A percentile compares a stretch with the other conserved stretches of the same genome.
These are phyloP conservation scores for Suhomyces ambrosiae DNA, from an alignment of 1,139 yeast genomes.

Conservation along the genomic window DNA sequence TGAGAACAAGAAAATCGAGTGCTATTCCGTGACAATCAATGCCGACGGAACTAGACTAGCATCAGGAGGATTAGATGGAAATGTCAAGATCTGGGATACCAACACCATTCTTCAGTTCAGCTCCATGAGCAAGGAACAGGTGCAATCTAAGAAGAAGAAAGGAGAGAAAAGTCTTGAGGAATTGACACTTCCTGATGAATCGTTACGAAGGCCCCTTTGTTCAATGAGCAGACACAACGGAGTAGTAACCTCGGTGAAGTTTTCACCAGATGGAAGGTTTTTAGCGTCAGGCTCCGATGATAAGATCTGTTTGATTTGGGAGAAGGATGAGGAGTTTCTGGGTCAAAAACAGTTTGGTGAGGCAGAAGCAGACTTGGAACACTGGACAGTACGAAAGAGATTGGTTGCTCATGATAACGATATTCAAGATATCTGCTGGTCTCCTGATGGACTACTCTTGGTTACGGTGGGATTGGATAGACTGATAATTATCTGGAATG, in stretches of 20 bases:
- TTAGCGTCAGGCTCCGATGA: constrained; percentile 96
- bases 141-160: constrained; percentile 12
- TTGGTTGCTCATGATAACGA: constrained; percentile 96
- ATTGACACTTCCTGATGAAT: constrained; percentile 34
- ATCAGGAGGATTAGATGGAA: constrained; percentile 95
- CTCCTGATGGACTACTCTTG: constrained; percentile 86
- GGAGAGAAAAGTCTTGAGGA: constrained; percentile 10
- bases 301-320: constrained; percentile 89
- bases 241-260: constrained; percentile 89
- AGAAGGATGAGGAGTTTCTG: constrained; percentile 67
- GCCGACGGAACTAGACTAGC: constrained; percentile 85
- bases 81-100: constrained; percentile 87
- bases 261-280: constrained; percentile 89
- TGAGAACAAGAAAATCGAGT: constrained; percentile 78
- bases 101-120: constrained; percentile 50
- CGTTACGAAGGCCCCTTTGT: constrained; percentile 60
- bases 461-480: constrained; percentile 95
- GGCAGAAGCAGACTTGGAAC: constrained; percentile 70
- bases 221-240: constrained; percentile 89
- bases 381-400: constrained; percentile 91
- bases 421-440: constrained; percentile 97
- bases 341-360: constrained; percentile 52
- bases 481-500: constrained; percentile 92
- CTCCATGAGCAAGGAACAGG: constrained; percentile 8
- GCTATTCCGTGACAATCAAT: constrained; percentile 79